Conservation (phyloP, 2,329 filamentous ascomycete genomes). For the Fusarium sp. region DNA sequence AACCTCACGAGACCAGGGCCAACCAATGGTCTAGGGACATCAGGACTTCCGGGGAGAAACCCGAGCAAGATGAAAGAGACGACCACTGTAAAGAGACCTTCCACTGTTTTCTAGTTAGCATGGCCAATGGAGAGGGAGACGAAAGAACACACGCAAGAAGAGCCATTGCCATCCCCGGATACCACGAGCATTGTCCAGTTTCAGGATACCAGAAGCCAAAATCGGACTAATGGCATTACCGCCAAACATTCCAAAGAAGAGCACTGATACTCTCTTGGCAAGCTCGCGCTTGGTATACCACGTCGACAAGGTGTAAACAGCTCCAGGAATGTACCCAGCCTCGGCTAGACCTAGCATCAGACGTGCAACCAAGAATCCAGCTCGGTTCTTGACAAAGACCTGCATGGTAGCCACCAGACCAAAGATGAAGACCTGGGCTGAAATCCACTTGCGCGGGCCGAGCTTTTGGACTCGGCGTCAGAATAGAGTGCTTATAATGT, state of each 20-base stretch:
- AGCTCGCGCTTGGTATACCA: conserved; percentile 62
- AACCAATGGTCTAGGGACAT: conserved; percentile 53
- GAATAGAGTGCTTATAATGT: background rate
- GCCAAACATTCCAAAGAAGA: conserved; percentile 67
- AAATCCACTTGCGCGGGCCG: conserved; percentile 56
- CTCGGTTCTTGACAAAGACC: conserved; percentile 55
- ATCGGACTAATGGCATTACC: conserved; percentile 62
- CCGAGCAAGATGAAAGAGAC: conserved; percentile 55
- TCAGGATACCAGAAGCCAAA: conserved; percentile 60
- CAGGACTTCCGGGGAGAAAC: conserved; percentile 58
- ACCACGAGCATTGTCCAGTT: conserved; percentile 54
- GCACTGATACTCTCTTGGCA: conserved; percentile 59
- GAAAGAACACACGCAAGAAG: conserved; percentile 55
- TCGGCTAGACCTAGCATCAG: conserved; percentile 61
- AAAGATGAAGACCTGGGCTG: conserved; percentile 60
- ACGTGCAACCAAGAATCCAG: conserved; percentile 58
- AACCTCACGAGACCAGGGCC: conserved; percentile 55
- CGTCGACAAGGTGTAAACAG: conserved; percentile 63
- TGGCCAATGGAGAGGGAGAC: background rate
- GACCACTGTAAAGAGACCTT: conserved; percentile 57
- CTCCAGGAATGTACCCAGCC: conserved; percentile 64
- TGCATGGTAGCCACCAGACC: conserved; percentile 60
- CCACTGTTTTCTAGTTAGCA: conserved; percentile 47
- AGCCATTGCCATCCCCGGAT: conserved; percentile 64
- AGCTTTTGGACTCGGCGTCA: background rate